Conservation (phyloP, 2,329 filamentous ascomycete species). For the Hortaea sp. region DNA sequence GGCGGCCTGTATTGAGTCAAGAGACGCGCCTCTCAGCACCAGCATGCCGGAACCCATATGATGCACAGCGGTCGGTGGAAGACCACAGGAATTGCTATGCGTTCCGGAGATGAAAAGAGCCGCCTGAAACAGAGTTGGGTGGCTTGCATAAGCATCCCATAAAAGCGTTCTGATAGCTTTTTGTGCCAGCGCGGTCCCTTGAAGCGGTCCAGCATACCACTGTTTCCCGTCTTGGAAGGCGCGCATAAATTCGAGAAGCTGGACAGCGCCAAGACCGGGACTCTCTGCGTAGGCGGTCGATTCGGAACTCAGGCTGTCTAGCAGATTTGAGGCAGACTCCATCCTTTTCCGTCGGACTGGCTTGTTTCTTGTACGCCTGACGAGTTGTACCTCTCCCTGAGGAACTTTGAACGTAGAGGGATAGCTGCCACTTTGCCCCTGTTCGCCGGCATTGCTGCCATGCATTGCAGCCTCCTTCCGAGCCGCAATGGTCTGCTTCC, state of each 20-base stretch:
- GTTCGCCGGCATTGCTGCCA: not conserved
- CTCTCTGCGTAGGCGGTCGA: not conserved
- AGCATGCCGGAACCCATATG: constrained; percentile 12
- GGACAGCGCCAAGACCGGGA: not conserved
- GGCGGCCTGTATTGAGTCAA: constrained; percentile 11
- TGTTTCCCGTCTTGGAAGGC: constrained; percentile 2
- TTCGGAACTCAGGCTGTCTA: not conserved
- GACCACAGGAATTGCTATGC: constrained; percentile 13
- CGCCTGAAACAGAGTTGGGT: constrained; percentile 12
- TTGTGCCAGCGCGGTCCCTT: constrained; percentile 9
- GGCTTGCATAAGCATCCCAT: constrained; percentile 10
- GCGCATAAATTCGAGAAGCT: constrained; percentile 2
- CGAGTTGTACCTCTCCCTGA: not conserved
- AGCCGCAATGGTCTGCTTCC: constrained; percentile 13
- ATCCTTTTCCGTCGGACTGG: not conserved
- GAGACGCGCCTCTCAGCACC: constrained; percentile 11
- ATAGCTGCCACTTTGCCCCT: too few relatives aligned
- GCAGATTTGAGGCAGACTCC: not conserved
- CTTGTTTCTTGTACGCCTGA: not conserved
- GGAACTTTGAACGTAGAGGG: not conserved
- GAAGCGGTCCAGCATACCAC: constrained; percentile 4
- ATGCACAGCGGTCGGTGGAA: constrained; percentile 5
- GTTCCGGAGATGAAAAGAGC: constrained; percentile 14
- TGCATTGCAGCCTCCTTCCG: constrained; percentile 4
- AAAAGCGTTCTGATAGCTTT: constrained; percentile 10